Percentiles rank a stretch among this genome's conserved stretches.
Conservation (phyloP, 2,329 filamentous ascomycete genomes). For the Blastomyces percursus region DNA sequence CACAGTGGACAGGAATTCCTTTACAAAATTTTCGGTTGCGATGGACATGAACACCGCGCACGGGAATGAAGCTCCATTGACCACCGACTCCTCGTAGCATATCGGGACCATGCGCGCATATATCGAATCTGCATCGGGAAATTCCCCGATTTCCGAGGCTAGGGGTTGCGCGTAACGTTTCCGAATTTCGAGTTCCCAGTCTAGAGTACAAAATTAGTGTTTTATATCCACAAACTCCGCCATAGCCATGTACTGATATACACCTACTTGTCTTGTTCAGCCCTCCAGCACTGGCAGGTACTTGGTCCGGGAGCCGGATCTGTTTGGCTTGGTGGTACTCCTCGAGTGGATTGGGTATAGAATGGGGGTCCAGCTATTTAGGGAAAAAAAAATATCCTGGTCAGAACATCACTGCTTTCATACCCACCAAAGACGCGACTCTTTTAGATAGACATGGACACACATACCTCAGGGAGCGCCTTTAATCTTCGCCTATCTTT, state of each 20-base stretch:
- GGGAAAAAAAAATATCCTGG: background rate
- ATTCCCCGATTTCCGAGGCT: slow-evolving; percentile 51
- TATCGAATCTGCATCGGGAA: slow-evolving; percentile 48
- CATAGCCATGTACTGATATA: background rate
- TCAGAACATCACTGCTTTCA: background rate
- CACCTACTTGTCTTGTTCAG: slow-evolving; percentile 66
- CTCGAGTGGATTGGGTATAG: slow-evolving; percentile 28
- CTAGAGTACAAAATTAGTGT: slow-evolving; percentile 18
- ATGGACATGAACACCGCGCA: slow-evolving; percentile 51
- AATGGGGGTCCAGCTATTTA: slow-evolving; percentile 28
- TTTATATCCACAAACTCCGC: background rate
- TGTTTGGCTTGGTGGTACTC: slow-evolving; percentile 37
- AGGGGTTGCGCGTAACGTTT: slow-evolving; percentile 54
- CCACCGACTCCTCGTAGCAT: slow-evolving; percentile 53
- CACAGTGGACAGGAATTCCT: slow-evolving; percentile 47
- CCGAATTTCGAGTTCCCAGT: slow-evolving; percentile 55
- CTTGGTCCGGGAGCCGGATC: slow-evolving; percentile 48
- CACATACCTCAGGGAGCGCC: slow-evolving; percentile 40
- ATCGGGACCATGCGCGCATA: slow-evolving; percentile 52
- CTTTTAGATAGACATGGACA: slow-evolving; percentile 8
- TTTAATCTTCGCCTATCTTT: slow-evolving; percentile 50
- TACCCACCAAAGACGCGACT: background rate
- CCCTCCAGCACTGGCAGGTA: slow-evolving; percentile 58
- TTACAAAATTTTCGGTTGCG: slow-evolving; percentile 52
- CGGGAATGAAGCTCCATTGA: slow-evolving; percentile 41